phyloP scores from a whole-genome alignment of 257 asterid genomes.

The Przewalskia tangutica region DNA sequence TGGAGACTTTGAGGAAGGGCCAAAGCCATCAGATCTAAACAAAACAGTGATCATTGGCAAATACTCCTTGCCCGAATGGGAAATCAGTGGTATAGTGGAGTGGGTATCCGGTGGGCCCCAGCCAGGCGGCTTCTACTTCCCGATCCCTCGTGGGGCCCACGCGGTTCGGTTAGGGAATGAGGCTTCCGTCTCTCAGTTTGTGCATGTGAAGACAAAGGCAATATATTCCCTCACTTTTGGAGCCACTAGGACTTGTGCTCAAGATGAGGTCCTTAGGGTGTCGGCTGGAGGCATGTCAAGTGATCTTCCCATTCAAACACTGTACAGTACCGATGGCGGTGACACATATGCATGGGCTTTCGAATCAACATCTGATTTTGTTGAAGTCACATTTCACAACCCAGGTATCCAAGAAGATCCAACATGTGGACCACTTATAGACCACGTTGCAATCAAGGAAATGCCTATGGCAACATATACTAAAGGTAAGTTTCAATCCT shows the following conservation, averaged over 20 bases:
- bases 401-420: constrained; percentile 77
- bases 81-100: constrained; percentile 54
- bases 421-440: constrained; percentile 68
- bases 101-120: constrained; percentile 71
- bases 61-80: constrained; percentile 69
- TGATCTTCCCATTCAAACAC: constrained; percentile 60
- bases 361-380: constrained; percentile 35
- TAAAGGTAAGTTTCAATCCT: constrained; percentile 22
- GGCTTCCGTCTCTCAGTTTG: constrained; percentile 48
- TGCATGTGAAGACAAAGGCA: constrained; percentile 28
- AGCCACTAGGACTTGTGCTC: constrained; percentile 77
- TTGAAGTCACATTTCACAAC: constrained; percentile 57
- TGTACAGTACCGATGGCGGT: constrained; percentile 64
- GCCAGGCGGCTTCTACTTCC: constrained; percentile 54
- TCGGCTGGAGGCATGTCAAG: constrained; percentile 45
- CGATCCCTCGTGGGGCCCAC: constrained; percentile 63
- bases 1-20: constrained; percentile 64
- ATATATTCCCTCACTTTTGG: constrained; percentile 50
- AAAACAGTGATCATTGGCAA: constrained; percentile 54
- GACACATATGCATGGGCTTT: constrained; percentile 82
- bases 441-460: constrained; percentile 72
- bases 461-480: constrained; percentile 23
- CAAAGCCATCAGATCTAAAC: constrained; percentile 36
- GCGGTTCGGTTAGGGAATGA: constrained; percentile 72
- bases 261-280: constrained; percentile 49